These are phyloP conservation scores for Microcyclospora pomicola DNA, from an alignment of 2,329 filamentous ascomycete genomes.

Conservation along the genomic window DNA sequence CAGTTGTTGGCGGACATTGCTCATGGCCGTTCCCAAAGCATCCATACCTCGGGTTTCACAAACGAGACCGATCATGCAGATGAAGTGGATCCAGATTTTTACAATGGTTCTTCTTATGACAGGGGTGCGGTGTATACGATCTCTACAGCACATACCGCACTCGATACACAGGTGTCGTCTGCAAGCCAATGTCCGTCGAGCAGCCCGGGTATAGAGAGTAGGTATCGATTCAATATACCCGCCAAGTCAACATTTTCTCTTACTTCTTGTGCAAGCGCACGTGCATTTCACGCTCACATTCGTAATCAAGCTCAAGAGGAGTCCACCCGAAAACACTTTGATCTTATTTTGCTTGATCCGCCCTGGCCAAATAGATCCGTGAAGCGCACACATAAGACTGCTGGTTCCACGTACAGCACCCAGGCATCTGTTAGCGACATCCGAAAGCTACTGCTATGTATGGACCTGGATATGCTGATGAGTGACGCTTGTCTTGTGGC, in stretches of 20 bases:
- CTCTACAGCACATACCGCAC: too few species aligned
- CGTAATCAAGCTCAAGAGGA: conserved; percentile 23
- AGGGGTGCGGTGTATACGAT: too few species aligned
- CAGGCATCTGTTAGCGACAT: conserved; percentile 29
- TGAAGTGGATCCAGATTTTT: too few species aligned
- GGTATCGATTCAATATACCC: conserved; percentile 27
- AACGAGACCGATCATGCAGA: too few species aligned
- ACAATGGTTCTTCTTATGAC: too few species aligned
- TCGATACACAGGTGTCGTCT: too few species aligned
- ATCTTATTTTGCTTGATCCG: conserved; percentile 59
- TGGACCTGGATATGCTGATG: conserved; percentile 41
- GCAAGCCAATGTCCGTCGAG: too few species aligned
- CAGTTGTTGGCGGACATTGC: too few species aligned
- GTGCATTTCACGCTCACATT: conserved; percentile 25
- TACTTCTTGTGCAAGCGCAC: conserved; percentile 29
- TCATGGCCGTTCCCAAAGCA: too few species aligned
- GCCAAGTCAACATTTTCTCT: conserved; percentile 36
- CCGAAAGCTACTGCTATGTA: conserved; percentile 25
- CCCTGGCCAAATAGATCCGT: conserved; percentile 73
- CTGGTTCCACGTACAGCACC: conserved; percentile 24
- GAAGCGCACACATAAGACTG: conserved; percentile 39
- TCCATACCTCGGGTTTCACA: too few species aligned
- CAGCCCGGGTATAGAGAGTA: too few species aligned
- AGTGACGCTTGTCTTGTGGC: conserved; percentile 45
- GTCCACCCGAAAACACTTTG: conserved; percentile 40